phyloP scores from a whole-genome alignment of 148 eudicot species.

The Chenopodium suecicum region DNA sequence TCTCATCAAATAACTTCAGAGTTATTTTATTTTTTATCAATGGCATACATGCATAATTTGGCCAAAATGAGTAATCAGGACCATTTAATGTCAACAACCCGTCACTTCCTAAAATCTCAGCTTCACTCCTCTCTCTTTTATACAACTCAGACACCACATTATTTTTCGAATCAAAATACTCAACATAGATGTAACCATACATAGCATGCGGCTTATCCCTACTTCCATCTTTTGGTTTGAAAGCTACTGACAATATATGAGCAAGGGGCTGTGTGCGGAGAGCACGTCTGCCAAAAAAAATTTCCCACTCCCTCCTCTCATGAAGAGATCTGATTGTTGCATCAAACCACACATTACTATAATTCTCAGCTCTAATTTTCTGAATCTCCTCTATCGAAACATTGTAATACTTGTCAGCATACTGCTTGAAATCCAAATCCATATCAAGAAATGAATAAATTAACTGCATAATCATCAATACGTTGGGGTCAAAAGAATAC shows the following conservation, averaged over 20 bases:
- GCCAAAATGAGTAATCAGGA: neutral
- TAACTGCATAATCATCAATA: too few relatives aligned
- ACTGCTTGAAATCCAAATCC: too few relatives aligned
- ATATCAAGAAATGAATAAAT: too few relatives aligned
- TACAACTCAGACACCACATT: neutral
- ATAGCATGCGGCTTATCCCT: neutral
- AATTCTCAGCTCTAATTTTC: neutral
- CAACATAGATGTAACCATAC: conserved; percentile 8
- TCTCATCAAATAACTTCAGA: conserved; percentile 1
- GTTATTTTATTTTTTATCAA: neutral
- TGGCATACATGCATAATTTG: neutral
- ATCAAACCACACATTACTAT: neutral
- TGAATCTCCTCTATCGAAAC: neutral
- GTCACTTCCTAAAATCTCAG: neutral
- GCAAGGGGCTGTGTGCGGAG: neutral
- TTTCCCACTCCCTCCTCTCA: neutral
- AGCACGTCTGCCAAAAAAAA: neutral
- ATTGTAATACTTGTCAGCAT: too few relatives aligned
- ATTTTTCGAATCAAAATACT: neutral
- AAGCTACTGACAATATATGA: neutral
- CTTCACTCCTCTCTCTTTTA: neutral
- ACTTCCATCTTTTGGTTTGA: neutral
- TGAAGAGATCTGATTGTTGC: neutral
- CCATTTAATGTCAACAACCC: neutral
- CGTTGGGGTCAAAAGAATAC: too few relatives aligned